Evolutionary conservation across 1,284 basidiomycete genomes (phyloP), one percentile per base, ranked within the genome.

Genomic region (Cystobasidiaceae sp.): DNA sequence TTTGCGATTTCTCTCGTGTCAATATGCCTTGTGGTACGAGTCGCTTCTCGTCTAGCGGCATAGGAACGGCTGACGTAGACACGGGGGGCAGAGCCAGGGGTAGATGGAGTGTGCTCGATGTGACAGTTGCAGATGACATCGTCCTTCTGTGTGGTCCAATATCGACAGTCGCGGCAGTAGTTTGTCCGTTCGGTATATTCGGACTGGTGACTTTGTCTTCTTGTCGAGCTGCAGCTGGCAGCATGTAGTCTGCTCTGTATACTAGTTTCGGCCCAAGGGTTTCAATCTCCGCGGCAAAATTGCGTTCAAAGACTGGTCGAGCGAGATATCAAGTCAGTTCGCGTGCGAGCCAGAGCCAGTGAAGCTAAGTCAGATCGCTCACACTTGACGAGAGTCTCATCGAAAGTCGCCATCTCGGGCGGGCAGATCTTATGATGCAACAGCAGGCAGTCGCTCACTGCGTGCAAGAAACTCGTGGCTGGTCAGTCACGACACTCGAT

Each of bases 321-420:
- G 11, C 37, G 59, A 23, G 44, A 13, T 13, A 23, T 23, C 21
- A 23, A 8, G 9, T 11, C 25, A 17, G 13, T 23, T 11, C 13
- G n/a, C n/a, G n/a, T n/a, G n/a, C n/a, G 23, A 30, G 41, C 51
- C 33, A 34, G 28, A n/a, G n/a, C n/a, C n/a, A n/a, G n/a, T n/a
- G n/a, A n/a, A n/a, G n/a, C n/a, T n/a, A n/a, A n/a, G n/a, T n/a
- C n/a, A n/a, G n/a, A n/a, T 2, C 13, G 27, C 77, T 74, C 65
- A 69, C 77, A 78, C 87, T 72, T 84, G 86, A 89, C 86, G 50
- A 97, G 80, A 0, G 90, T 93, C 67, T 88, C 86, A 75, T 97
- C 93, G 82, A 97, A 97, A 2, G 86, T 84, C 52, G 87, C 80
- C 83, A 93, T 96, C 78, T 91, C 90, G 25, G 84, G 82, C 0